Percentiles rank a stretch among this genome's conserved stretches.
These are phyloP conservation scores for Geotrichum histeridarum DNA, from an alignment of 1,139 yeast species.

Conservation along the genomic window DNA sequence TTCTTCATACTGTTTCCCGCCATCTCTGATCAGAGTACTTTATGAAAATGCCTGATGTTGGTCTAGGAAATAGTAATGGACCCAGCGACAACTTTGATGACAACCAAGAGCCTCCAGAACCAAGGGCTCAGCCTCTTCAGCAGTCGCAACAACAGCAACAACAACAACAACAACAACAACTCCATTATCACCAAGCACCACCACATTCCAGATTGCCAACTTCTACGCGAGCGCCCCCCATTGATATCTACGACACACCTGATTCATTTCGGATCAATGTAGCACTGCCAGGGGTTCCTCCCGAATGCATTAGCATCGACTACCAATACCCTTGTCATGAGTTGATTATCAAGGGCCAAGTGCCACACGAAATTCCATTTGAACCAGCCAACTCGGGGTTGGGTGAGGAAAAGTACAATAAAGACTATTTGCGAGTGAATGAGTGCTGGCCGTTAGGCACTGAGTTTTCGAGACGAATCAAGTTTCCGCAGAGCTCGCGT, in stretches of 20 bases:
- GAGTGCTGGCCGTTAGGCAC: constrained; percentile 11
- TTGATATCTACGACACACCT: constrained; percentile 13
- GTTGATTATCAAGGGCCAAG: constrained; percentile 6
- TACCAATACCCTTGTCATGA: constrained; percentile 6
- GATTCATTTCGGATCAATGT: constrained; percentile 7
- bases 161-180: background rate
- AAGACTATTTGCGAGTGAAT: constrained; percentile 6
- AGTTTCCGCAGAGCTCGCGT: constrained; percentile 4
- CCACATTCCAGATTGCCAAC: background rate
- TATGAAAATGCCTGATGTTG: background rate
- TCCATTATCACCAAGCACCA: background rate
- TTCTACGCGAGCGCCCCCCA: constrained; percentile 3
- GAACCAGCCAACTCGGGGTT: background rate
- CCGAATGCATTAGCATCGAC: constrained; percentile 8
- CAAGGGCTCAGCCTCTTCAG: background rate
- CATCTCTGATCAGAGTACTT: background rate
- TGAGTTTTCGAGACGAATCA: constrained; percentile 6
- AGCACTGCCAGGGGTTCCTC: constrained; percentile 12
- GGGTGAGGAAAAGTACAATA: constrained; percentile 3
- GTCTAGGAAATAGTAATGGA: background rate
- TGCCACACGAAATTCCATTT: constrained; percentile 9
- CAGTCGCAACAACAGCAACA: background rate
- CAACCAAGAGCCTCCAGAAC: background rate
- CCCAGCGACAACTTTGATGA: background rate
- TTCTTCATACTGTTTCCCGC: background rate